These are phyloP conservation scores for Rhizopus delemar DNA, from an alignment of 371 early-diverging fungal species.

Conservation along the genomic window DNA sequence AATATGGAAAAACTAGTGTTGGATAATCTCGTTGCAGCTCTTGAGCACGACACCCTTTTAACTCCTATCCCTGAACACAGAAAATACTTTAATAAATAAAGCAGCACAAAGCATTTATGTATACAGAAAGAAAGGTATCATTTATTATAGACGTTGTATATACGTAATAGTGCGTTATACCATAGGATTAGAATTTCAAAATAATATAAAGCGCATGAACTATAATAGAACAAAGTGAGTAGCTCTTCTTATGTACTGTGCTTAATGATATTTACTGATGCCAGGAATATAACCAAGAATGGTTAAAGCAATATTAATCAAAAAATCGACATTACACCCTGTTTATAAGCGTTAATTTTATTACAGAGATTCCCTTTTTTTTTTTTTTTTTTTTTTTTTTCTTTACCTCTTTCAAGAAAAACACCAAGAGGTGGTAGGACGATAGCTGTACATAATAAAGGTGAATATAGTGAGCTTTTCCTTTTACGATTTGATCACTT, in stretches of 20 bases:
- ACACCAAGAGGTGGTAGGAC: conserved; percentile 68
- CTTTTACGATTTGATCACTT: conserved; percentile 8
- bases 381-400: neutral
- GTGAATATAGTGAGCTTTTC: neutral
- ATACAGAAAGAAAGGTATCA: no score
- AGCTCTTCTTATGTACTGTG: no score
- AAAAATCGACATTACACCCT: conserved; percentile 64
- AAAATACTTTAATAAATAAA: conserved; percentile 25
- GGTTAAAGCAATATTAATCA: conserved; percentile 74
- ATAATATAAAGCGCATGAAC: conserved; percentile 3
- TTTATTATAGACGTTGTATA: no score
- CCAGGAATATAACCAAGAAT: conserved; percentile 77
- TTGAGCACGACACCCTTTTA: conserved; percentile 31
- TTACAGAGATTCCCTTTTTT: no score
- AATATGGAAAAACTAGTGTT: conserved; percentile 48
- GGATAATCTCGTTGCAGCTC: conserved; percentile 37
- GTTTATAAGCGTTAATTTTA: no score
- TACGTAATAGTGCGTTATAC: no score
- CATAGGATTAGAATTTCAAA: neutral
- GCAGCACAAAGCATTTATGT: no score
- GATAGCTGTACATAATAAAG: conserved; percentile 33
- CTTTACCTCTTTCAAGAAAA: conserved; percentile 46
- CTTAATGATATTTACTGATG: conserved; percentile 29
- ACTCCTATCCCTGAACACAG: conserved; percentile 50
- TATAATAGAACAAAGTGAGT: neutral